A percentile compares a stretch with the other conserved stretches of the same genome.
Evolutionary conservation across 495 filamentous ascomycete genomes (phyloP).

Genomic region (Neurospora africana): DNA sequence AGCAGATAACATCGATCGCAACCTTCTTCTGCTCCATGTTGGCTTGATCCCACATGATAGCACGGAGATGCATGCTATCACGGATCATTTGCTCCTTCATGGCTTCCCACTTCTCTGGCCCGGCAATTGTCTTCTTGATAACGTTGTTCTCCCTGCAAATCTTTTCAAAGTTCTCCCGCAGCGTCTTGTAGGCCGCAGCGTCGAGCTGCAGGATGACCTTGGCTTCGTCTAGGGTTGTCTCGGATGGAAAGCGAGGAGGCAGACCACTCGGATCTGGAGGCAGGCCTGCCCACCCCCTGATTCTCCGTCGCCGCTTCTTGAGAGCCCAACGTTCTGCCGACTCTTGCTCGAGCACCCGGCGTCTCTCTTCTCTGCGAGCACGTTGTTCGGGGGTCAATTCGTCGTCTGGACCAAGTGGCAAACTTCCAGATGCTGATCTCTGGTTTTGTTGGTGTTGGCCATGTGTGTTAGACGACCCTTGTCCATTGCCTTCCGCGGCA

Average conservation of each 20-base stretch:
- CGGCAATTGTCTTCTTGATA: conserved; percentile 63
- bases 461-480: not conserved
- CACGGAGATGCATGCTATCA: conserved; percentile 53
- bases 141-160: conserved; percentile 58
- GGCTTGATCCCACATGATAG: conserved; percentile 44
- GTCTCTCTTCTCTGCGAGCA: conserved; percentile 45
- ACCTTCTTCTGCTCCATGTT: conserved; percentile 40
- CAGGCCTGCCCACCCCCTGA: conserved; percentile 57
- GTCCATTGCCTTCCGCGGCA: not conserved
- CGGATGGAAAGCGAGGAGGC: conserved; percentile 69
- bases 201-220: conserved; percentile 59
- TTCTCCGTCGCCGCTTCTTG: conserved; percentile 63
- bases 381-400: conserved; percentile 42
- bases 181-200: conserved; percentile 47
- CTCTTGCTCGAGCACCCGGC: conserved; percentile 49
- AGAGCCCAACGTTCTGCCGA: conserved; percentile 52
- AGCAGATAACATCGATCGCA: conserved; percentile 67
- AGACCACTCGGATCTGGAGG: conserved; percentile 58
- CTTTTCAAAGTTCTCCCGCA: conserved; percentile 55
- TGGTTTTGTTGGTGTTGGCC: not conserved
- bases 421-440: conserved; percentile 1
- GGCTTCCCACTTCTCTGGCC: conserved; percentile 61
- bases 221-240: conserved; percentile 71
- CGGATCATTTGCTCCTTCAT: conserved; percentile 59
- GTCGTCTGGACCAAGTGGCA: conserved; percentile 20